phyloP scores from a whole-genome alignment of 352 stramenopile species.

The Phytophthora pseudosyringae region DNA sequence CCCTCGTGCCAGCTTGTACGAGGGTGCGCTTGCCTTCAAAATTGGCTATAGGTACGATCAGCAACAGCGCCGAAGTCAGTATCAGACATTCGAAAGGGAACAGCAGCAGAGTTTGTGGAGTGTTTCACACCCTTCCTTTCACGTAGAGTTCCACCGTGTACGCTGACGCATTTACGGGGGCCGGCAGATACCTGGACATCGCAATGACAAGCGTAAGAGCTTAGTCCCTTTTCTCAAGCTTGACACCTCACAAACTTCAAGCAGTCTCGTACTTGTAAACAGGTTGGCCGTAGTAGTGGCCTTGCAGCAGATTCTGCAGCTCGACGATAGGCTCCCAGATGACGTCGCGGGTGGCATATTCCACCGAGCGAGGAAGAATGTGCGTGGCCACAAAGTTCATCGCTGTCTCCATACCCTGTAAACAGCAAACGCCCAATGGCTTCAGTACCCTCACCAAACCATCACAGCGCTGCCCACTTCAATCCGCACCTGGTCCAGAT shows the following conservation, averaged over 20 bases:
- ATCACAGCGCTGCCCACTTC: neutral
- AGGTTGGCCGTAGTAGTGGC: constrained; percentile 66
- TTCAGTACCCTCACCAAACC: constrained; percentile 1
- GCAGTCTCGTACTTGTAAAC: constrained; percentile 59
- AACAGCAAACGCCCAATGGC: constrained; percentile 1
- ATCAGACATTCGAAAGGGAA: neutral
- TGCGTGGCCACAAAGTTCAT: constrained; percentile 69
- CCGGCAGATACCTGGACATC: constrained; percentile 59
- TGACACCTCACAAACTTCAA: neutral
- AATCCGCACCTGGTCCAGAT: constrained; percentile 61
- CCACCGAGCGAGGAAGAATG: constrained; percentile 63
- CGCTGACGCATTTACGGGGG: constrained; percentile 45
- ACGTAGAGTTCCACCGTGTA: constrained; percentile 71
- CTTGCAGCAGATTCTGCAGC: constrained; percentile 75
- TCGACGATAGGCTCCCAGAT: constrained; percentile 68
- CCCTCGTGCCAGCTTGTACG: constrained; percentile 67
- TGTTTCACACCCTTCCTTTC: constrained; percentile 58
- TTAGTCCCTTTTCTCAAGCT: neutral
- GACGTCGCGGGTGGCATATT: constrained; percentile 57
- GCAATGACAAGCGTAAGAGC: neutral
- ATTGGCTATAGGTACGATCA: constrained; percentile 41
- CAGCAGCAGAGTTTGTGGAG: neutral
- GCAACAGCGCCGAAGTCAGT: constrained; percentile 5
- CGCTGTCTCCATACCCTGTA: constrained; percentile 64
- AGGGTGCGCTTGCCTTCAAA: constrained; percentile 50